Evolutionary conservation across 2,329 filamentous ascomycete genomes (phyloP).

Genomic region (Pseudogymnoascus sp.): DNA sequence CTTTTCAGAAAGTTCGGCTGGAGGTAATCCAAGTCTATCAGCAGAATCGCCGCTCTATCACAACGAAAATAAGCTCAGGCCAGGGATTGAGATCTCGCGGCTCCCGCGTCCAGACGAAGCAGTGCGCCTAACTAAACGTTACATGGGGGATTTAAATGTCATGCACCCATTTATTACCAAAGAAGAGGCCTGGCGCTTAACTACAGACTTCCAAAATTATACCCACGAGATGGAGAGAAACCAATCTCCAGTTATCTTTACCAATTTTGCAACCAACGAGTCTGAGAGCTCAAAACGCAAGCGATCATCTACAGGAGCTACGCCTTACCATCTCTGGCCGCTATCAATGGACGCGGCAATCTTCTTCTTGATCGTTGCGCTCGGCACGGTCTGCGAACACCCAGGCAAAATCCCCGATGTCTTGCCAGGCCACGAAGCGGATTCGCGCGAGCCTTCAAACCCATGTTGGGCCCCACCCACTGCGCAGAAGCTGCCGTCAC

Average conservation of each 20-base stretch:
- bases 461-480: neutral
- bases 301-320: slow-evolving; percentile 26
- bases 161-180: slow-evolving; percentile 55
- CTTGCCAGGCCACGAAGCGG: slow-evolving; percentile 32
- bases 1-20: no score
- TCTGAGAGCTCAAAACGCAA: slow-evolving; percentile 12
- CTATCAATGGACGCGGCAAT: slow-evolving; percentile 72
- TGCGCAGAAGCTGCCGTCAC: neutral
- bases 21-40: no score
- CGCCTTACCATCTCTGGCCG: slow-evolving; percentile 25
- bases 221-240: no score
- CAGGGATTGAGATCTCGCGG: neutral
- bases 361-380: slow-evolving; percentile 70
- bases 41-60: no score
- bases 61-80: neutral
- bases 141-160: slow-evolving; percentile 53
- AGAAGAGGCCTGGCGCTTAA: slow-evolving; percentile 17
- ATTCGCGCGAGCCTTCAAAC: neutral
- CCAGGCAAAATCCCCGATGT: slow-evolving; percentile 49
- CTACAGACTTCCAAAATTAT: no score
- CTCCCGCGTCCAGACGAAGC: neutral
- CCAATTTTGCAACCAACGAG: neutral
- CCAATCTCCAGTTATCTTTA: neutral
- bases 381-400: slow-evolving; percentile 71
- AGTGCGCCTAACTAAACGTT: slow-evolving; percentile 23